phyloP scores from a whole-genome alignment of 2,329 filamentous ascomycete genomes.

The Neoscytalidium dimidiatum region DNA sequence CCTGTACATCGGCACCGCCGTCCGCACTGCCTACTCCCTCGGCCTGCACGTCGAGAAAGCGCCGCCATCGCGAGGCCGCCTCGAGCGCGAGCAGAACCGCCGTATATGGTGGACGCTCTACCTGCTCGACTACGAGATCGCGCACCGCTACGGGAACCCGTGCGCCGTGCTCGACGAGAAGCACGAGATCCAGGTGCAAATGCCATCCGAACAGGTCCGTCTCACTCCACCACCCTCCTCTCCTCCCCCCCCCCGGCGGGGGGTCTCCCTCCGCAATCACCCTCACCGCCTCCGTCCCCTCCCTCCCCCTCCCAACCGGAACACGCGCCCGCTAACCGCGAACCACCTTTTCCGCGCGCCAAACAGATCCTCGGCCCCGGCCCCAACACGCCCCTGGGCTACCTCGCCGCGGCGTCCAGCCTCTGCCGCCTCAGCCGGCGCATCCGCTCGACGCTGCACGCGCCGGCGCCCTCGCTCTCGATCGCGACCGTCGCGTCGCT shows the following conservation, averaged over 20 bases:
- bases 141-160: conserved; percentile 37
- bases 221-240: no score
- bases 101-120: conserved; percentile 42
- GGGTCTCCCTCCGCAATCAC: no score
- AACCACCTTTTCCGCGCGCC: no score
- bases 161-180: conserved; percentile 36
- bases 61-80: conserved; percentile 28
- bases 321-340: conserved; percentile 14
- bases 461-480: conserved; percentile 31
- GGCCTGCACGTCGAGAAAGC: conserved; percentile 38
- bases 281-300: no score
- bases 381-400: conserved; percentile 36
- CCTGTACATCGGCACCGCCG: conserved; percentile 37
- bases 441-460: conserved; percentile 37
- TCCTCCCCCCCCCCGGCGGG: no score
- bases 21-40: conserved; percentile 39
- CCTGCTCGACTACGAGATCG: conserved; percentile 37
- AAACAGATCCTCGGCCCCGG: conserved; percentile 34
- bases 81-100: conserved; percentile 37
- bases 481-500: conserved; percentile 37
- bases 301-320: background rate
- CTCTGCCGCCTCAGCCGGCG: conserved; percentile 36
- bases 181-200: conserved; percentile 32
- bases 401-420: conserved; percentile 33
- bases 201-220: conserved; percentile 36